These are phyloP conservation scores for Trichoderma sp. DNA, from an alignment of 2,329 filamentous ascomycete species.

Conservation along the genomic window DNA sequence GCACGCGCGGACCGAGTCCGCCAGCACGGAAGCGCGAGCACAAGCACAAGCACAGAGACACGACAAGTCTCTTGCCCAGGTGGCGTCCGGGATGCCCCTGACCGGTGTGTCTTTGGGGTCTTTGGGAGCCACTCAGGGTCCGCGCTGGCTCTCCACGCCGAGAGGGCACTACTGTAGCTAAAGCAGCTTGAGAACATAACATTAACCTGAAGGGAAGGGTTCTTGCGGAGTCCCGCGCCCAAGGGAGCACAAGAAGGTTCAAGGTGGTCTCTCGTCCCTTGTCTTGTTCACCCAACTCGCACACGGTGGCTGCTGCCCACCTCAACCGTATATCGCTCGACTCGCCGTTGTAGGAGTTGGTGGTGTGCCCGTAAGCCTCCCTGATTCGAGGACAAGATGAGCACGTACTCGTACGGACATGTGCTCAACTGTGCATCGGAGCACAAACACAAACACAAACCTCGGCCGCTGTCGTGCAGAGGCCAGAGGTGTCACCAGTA, in stretches of 20 bases:
- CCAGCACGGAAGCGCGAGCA: constrained; percentile 5
- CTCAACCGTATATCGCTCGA: neutral
- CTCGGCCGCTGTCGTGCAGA: neutral
- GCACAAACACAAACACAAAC: neutral
- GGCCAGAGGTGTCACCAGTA: neutral
- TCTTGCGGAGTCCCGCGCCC: neutral
- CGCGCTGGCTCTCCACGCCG: constrained; percentile 18
- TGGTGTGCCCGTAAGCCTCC: neutral
- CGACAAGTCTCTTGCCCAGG: neutral
- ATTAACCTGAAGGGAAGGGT: neutral
- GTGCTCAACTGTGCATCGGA: neutral
- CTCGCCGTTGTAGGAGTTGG: neutral
- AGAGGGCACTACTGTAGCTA: neutral
- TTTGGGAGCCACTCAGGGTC: constrained; percentile 12
- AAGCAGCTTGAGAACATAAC: neutral
- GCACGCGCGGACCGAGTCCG: neutral
- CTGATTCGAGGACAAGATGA: neutral
- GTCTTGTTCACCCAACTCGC: neutral
- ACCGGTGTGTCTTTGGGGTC: neutral
- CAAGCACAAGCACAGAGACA: neutral
- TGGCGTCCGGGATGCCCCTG: constrained; percentile 16
- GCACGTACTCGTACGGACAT: neutral
- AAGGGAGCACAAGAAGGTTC: neutral
- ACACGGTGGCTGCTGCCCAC: neutral
- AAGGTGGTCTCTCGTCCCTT: neutral